Conservation (phyloP, 176 grass and related monocot species). For the Zea luxurians region DNA sequence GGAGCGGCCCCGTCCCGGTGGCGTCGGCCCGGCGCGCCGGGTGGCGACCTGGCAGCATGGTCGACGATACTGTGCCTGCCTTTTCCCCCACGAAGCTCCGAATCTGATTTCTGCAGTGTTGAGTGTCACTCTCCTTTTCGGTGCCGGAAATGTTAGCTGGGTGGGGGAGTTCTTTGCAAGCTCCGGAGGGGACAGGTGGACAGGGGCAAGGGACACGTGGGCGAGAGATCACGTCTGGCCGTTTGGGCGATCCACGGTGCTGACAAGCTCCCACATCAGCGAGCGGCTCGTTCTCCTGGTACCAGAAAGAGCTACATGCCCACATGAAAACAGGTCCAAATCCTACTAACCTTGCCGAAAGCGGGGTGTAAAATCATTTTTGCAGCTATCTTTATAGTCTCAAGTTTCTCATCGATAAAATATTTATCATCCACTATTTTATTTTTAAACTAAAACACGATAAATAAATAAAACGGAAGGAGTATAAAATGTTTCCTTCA, state of each 20-base stretch:
- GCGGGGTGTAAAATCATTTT: too few species aligned
- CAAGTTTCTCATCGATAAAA: too few species aligned
- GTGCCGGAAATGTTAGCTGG: background rate
- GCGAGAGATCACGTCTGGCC: background rate
- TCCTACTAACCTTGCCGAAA: too few species aligned
- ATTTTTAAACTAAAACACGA: too few species aligned
- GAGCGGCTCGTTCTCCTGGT: background rate
- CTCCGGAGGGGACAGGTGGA: constrained; percentile 32
- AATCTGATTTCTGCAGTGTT: background rate
- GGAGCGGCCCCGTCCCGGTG: constrained; percentile 36
- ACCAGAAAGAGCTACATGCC: background rate
- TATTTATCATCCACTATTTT: too few species aligned
- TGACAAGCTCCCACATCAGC: background rate
- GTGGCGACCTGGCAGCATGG: constrained; percentile 53
- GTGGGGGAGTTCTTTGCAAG: constrained; percentile 4
- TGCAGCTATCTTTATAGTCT: too few species aligned
- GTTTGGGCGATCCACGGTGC: background rate
- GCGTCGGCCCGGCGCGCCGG: background rate
- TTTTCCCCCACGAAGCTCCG: background rate
- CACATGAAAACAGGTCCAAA: too few species aligned
- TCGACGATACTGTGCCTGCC: background rate
- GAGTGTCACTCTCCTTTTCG: background rate
- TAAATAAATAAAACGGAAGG: too few species aligned
- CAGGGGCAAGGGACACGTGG: constrained; percentile 28
- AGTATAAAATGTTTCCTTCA: too few species aligned